A percentile compares a stretch with the other conserved stretches of the same genome.
Conservation (phyloP, 495 filamentous ascomycete species). For the Neurospora sp. region DNA sequence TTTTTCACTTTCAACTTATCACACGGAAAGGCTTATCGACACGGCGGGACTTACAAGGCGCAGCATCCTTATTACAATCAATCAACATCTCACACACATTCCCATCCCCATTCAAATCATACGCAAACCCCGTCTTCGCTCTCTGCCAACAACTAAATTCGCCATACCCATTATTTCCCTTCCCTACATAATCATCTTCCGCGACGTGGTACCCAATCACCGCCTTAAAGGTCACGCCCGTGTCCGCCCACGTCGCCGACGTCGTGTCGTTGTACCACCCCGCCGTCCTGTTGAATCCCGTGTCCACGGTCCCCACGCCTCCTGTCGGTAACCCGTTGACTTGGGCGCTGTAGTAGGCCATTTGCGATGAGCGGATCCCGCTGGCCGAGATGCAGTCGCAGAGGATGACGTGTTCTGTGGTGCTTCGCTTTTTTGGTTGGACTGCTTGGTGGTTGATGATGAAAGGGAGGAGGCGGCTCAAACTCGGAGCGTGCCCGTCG, state of each 20-base stretch:
- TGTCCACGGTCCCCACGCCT: background rate
- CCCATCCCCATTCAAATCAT: conserved; percentile 21
- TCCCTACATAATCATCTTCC: conserved; percentile 25
- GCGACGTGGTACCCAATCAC: conserved; percentile 18
- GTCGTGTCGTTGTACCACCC: background rate
- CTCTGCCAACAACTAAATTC: conserved; percentile 29
- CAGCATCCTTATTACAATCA: conserved; percentile 23
- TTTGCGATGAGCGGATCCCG: background rate
- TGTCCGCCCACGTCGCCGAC: background rate
- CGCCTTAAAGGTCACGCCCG: conserved; percentile 15
- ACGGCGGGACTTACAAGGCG: conserved; percentile 13
- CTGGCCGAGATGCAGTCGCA: background rate
- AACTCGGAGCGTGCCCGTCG: background rate
- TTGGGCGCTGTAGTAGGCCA: background rate
- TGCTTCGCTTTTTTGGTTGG: background rate
- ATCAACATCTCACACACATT: conserved; percentile 24
- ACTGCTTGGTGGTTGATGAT: background rate
- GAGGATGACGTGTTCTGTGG: background rate
- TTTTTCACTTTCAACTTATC: no score
- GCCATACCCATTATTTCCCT: conserved; percentile 26
- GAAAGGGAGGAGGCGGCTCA: background rate
- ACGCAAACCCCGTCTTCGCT: conserved; percentile 1
- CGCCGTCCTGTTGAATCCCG: background rate
- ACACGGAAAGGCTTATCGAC: no score
- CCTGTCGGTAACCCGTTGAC: background rate